Evolutionary conservation across 257 asterid genomes (phyloP).

Genomic region (Sherardia arvensis): DNA sequence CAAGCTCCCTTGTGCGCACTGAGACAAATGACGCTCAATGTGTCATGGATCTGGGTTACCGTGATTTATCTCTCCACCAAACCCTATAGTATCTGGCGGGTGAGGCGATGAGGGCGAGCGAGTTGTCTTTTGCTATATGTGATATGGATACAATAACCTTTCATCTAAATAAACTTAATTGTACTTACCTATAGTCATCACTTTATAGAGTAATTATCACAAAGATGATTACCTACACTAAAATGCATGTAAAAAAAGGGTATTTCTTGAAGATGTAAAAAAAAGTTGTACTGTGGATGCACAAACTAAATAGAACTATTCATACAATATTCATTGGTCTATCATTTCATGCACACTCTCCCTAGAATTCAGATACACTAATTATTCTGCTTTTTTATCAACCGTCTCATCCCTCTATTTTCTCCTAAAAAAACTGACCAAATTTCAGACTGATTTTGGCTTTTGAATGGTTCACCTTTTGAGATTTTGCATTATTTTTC

Average conservation of each 20-base stretch:
- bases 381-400: slow-evolving; percentile 15
- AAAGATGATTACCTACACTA: background rate
- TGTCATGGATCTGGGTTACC: no score
- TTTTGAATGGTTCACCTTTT: slow-evolving; percentile 37
- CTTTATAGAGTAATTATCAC: background rate
- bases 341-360: background rate
- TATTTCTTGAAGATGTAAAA: background rate
- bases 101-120: no score
- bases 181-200: background rate
- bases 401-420: slow-evolving; percentile 28
- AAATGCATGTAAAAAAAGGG: background rate
- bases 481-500: slow-evolving; percentile 32
- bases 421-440: slow-evolving; percentile 32
- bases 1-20: no score
- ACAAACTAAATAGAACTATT: slow-evolving; percentile 25
- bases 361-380: slow-evolving; percentile 51
- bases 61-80: no score
- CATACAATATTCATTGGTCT: slow-evolving; percentile 10
- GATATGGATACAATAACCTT: no score
- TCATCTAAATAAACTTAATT: no score
- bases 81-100: no score
- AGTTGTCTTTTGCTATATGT: no score
- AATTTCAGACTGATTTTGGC: slow-evolving; percentile 3
- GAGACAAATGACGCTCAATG: no score
- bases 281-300: slow-evolving; percentile 1